phyloP scores from a whole-genome alignment of 495 filamentous ascomycete species.

The Chaetomium tenue region DNA sequence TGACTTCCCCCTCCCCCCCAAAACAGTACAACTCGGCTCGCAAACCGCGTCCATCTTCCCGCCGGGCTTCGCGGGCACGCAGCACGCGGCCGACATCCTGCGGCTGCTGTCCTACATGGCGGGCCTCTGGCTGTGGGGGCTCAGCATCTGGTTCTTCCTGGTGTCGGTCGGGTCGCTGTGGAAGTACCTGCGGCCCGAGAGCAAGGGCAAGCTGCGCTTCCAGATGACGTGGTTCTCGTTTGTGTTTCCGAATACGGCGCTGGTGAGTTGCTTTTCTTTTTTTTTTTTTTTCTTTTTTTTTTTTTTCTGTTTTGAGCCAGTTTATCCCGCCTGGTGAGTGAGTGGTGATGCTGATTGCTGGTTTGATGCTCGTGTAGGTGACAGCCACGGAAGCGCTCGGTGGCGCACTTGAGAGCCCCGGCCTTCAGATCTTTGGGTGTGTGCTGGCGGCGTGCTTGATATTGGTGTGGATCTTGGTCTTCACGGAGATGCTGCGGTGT shows the following conservation, averaged over 20 bases:
- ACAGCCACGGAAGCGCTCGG: conserved; percentile 74
- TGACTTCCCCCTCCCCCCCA: neutral
- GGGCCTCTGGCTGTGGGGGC: conserved; percentile 79
- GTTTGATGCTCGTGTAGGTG: conserved; percentile 32
- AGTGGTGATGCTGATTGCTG: neutral
- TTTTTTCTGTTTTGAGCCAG: neutral
- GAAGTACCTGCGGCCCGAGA: conserved; percentile 59
- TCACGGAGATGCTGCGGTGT: conserved; percentile 66
- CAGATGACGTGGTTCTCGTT: conserved; percentile 90
- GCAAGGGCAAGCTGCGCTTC: conserved; percentile 60
- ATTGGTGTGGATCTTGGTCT: conserved; percentile 68
- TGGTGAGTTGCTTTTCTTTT: conserved; percentile 39
- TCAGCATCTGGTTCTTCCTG: conserved; percentile 85
- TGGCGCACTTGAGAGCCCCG: conserved; percentile 57
- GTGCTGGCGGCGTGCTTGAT: conserved; percentile 61
- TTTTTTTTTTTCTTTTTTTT: neutral
- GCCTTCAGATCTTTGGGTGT: conserved; percentile 66
- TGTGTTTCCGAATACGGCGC: conserved; percentile 80
- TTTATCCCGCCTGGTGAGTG: neutral
- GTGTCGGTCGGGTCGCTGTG: conserved; percentile 72
- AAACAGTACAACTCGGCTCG: conserved; percentile 46
- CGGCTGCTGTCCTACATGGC: conserved; percentile 45
- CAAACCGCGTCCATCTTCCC: conserved; percentile 42
- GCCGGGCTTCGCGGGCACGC: conserved; percentile 36
- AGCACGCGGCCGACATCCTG: conserved; percentile 41